Percentiles rank a stretch among this genome's conserved stretches.
phyloP scores from a whole-genome alignment of 441 rosid genomes.

The Erodium texanum region DNA sequence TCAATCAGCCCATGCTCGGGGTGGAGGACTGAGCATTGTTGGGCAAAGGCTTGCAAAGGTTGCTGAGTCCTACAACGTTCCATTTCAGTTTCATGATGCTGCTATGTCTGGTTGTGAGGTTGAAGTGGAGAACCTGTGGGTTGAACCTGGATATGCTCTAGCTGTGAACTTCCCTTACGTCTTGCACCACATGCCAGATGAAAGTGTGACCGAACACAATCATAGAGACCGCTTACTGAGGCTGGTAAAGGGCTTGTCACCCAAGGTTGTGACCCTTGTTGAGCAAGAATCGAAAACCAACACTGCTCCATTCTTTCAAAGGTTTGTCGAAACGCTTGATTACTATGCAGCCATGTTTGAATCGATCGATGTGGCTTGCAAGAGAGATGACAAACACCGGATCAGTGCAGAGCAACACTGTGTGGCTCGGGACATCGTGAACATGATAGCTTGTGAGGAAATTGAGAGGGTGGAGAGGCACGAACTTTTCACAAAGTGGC shows the following conservation, averaged over 20 bases:
- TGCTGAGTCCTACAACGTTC: constrained; percentile 34
- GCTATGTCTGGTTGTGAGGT: constrained; percentile 46
- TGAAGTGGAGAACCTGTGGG: constrained; percentile 30
- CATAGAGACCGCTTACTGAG: constrained; percentile 51
- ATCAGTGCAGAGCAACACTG: constrained; percentile 69
- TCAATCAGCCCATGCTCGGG: constrained; percentile 58
- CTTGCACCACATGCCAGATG: constrained; percentile 63
- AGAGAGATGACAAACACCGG: constrained; percentile 41
- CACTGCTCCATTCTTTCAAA: constrained; percentile 44
- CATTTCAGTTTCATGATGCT: constrained; percentile 45
- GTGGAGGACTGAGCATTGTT: constrained; percentile 48
- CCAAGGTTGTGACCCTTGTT: constrained; percentile 48
- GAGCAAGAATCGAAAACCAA: constrained; percentile 71
- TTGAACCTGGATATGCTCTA: constrained; percentile 45
- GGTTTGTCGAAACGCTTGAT: constrained; percentile 44
- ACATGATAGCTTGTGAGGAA: constrained; percentile 62
- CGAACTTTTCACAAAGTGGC: constrained; percentile 57
- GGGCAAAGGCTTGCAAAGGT: constrained; percentile 29
- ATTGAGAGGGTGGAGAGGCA: constrained; percentile 61
- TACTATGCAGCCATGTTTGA: constrained; percentile 57
- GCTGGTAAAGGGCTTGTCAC: constrained; percentile 48
- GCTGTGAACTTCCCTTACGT: constrained; percentile 57
- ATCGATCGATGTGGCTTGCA: constrained; percentile 40
- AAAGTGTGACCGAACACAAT: constrained; percentile 51
- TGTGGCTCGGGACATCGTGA: constrained; percentile 65